These are phyloP conservation scores for Phytophthora syringae DNA, from an alignment of 352 stramenopile species.

Conservation along the genomic window DNA sequence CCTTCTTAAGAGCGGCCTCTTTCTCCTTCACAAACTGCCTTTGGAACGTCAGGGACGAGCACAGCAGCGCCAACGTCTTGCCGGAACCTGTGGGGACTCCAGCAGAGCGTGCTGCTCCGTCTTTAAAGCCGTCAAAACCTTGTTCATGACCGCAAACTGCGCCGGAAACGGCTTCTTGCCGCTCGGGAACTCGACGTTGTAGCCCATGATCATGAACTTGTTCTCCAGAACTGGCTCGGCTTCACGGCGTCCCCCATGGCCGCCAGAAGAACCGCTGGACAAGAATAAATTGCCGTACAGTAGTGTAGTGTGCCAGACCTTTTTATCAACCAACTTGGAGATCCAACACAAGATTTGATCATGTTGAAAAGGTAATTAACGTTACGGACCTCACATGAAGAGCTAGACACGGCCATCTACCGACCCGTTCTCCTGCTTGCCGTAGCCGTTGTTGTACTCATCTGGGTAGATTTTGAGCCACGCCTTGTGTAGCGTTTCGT, in stretches of 20 bases:
- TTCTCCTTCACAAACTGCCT: conserved; percentile 56
- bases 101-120: conserved; percentile 82
- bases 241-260: conserved; percentile 16
- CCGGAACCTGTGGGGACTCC: conserved; percentile 86
- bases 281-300: no score
- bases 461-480: conserved; percentile 87
- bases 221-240: conserved; percentile 11
- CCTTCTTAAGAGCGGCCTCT: conserved; percentile 7
- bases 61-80: conserved; percentile 88
- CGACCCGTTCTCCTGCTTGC: conserved; percentile 53
- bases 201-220: conserved; percentile 81
- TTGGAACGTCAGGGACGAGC: conserved; percentile 85
- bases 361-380: no score
- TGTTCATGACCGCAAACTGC: conserved; percentile 89
- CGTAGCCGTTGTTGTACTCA: conserved; percentile 85
- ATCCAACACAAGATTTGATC: no score
- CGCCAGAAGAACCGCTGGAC: neutral
- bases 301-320: no score
- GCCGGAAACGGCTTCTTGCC: conserved; percentile 87
- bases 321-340: no score
- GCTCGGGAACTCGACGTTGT: conserved; percentile 77
- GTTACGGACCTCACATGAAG: neutral
- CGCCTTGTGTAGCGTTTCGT: conserved; percentile 70
- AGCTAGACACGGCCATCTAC: conserved; percentile 19
- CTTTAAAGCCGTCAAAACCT: conserved; percentile 83